Base-by-base conservation (phyloP, 129 eudicot species). In the Flaveria bidentis region DNA sequence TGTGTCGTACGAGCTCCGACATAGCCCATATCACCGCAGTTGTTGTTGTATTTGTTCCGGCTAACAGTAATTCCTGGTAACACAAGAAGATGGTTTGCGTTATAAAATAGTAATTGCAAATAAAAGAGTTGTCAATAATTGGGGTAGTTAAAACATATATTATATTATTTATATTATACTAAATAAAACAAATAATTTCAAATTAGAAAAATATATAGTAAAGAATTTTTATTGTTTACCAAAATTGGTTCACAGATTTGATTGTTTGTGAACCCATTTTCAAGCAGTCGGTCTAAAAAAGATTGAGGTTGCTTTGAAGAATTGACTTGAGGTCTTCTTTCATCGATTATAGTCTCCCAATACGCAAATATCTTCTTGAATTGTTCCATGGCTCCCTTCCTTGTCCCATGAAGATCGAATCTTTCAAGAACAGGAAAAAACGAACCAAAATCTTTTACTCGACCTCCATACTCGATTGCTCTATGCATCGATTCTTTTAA, bases 41-140 rank as follows among this genome's bases (percentile, higher is more conserved):
- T 15, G 70, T 45, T 45, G 80, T 74, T 15, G 84, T 41, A 0
- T 75, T 79, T 7, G 49, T 57, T 25, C 76, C 84, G 12, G 81
- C 84, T 51, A 17, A 23, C 41, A 74, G 42, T 22, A 75, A 9
- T 17, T 74, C 84, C 84, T 67, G 4, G 2, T 4, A 61, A 69
- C 46, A 62, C 6, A 20, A 47, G 2, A 17, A 61, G 13, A 23
- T 25, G 18, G 41, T 61, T 61, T 25, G 41, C n/a, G 4, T 61
- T 25, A 61, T 25, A 2, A 7, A 25, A 26, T 2, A 61, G 4
- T 1, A 13, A 11, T 26, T 3, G 41, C 6, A 11, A 26, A 61
- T 9, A 20, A 57, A 7, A 57, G 15, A 9, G 5, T 57, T 18
- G 33, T 22, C 30, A 2, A 28, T 28, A 28, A 28, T 28, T 28